Evolutionary conservation across 495 filamentous ascomycete species (phyloP).

Genomic region (Lophiotrema nucula): DNA sequence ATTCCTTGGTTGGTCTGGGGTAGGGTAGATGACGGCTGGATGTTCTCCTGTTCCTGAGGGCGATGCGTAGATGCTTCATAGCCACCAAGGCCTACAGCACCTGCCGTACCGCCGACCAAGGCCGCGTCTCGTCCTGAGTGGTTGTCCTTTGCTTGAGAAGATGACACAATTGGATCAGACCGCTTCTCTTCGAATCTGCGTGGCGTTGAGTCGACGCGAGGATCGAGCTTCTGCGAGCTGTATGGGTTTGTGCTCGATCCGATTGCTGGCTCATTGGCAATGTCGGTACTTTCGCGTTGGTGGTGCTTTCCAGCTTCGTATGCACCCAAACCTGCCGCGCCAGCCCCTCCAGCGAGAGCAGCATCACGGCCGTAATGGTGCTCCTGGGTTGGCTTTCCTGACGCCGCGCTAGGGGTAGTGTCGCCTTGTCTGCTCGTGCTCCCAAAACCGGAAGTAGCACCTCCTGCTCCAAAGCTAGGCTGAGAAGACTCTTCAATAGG

Average conservation of each 20-base stretch:
- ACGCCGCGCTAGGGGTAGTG: neutral
- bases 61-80: neutral
- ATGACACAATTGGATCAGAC: neutral
- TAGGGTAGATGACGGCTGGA: neutral
- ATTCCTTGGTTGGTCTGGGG: neutral
- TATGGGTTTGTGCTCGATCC: slow-evolving; percentile 9
- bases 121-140: slow-evolving; percentile 33
- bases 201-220: slow-evolving; percentile 11
- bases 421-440: neutral
- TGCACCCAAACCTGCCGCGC: slow-evolving; percentile 17
- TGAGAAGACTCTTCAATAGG: slow-evolving; percentile 8
- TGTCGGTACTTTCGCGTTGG: slow-evolving; percentile 3
- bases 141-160: neutral
- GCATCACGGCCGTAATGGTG: slow-evolving; percentile 35
- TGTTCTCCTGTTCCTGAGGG: neutral
- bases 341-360: slow-evolving; percentile 13
- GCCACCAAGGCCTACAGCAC: slow-evolving; percentile 15
- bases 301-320: slow-evolving; percentile 27
- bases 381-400: neutral
- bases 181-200: neutral
- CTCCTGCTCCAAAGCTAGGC: neutral
- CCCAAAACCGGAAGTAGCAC: neutral
- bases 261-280: neutral
- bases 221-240: slow-evolving; percentile 17
- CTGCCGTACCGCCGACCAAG: slow-evolving; percentile 4